Percentiles rank a stretch among this genome's conserved stretches.
Conservation (phyloP, 2,329 filamentous ascomycete genomes). For the Colletotrichum tropicicola region DNA sequence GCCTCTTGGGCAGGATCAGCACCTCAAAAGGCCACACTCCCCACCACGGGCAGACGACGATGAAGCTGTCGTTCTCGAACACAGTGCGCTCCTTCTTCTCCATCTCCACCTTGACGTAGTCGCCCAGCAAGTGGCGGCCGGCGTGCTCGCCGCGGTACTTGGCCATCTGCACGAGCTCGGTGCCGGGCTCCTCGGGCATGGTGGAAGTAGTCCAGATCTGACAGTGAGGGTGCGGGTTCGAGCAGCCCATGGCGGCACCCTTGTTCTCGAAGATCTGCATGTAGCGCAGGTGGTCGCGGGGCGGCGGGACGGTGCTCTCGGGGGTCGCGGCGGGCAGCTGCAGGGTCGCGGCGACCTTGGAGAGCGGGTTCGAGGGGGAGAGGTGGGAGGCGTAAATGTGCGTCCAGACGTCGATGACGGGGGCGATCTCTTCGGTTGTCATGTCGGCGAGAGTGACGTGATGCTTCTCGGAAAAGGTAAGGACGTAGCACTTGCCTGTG, state of each 20-base stretch:
- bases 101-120: slow-evolving; percentile 86
- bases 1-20: slow-evolving; percentile 84
- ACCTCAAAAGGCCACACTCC: slow-evolving; percentile 97
- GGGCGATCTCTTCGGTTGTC: slow-evolving; percentile 76
- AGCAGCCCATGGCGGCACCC: slow-evolving; percentile 96
- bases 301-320: slow-evolving; percentile 53
- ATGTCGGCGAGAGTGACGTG: slow-evolving; percentile 94
- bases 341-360: slow-evolving; percentile 46
- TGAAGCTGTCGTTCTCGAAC: slow-evolving; percentile 85
- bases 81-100: slow-evolving; percentile 86
- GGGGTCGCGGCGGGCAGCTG: slow-evolving; percentile 48
- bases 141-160: slow-evolving; percentile 79
- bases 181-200: slow-evolving; percentile 86
- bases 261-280: slow-evolving; percentile 99
- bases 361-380: slow-evolving; percentile 74
- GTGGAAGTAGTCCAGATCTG: slow-evolving; percentile 96
- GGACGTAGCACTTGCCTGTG: slow-evolving; percentile 95
- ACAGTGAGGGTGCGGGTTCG: slow-evolving; percentile 96
- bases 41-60: slow-evolving; percentile 97
- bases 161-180: slow-evolving; percentile 80
- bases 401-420: slow-evolving; percentile 90
- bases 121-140: slow-evolving; percentile 80
- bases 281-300: slow-evolving; percentile 84
- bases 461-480: slow-evolving; percentile 92
- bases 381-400: slow-evolving; percentile 87